Conservation (phyloP, 2,329 filamentous ascomycete genomes). For the Curvularia sp. region DNA sequence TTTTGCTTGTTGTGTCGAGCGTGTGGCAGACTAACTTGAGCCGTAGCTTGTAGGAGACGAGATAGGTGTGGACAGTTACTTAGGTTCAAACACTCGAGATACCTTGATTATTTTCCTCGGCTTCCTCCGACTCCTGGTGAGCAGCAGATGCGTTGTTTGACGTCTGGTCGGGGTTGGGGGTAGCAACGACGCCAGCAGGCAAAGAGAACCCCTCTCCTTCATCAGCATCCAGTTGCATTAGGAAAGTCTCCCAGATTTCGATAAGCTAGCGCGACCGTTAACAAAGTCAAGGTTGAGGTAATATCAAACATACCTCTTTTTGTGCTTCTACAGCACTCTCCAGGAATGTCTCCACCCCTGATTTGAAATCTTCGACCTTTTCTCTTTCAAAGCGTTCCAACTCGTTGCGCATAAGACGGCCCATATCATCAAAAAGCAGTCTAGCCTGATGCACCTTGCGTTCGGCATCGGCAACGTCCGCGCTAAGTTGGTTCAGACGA, state of each 20-base stretch:
- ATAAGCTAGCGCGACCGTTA: conserved; percentile 59
- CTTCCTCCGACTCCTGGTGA: conserved; percentile 16
- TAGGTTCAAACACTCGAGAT: conserved; percentile 3
- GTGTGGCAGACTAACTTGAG: not conserved
- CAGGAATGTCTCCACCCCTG: conserved; percentile 94
- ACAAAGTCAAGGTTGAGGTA: conserved; percentile 4
- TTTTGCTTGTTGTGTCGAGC: not conserved
- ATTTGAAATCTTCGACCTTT: conserved; percentile 99
- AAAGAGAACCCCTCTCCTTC: conserved; percentile 65
- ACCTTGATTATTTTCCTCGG: conserved; percentile 4
- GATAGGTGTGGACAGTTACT: not conserved
- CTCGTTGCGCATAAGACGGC: conserved; percentile 86
- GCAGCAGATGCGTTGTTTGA: conserved; percentile 20
- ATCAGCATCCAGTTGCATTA: conserved; percentile 93
- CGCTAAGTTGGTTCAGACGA: conserved; percentile 86
- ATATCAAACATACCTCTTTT: conserved; percentile 77
- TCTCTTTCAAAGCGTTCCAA: conserved; percentile 93
- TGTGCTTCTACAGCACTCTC: conserved; percentile 97
- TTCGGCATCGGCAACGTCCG: conserved; percentile 94
- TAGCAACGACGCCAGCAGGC: conserved; percentile 49
- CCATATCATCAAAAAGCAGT: conserved; percentile 96
- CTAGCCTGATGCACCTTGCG: conserved; percentile 89
- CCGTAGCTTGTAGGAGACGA: not conserved
- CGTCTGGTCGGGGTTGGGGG: conserved; percentile 28
- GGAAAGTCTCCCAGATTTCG: conserved; percentile 98